Base-by-base conservation (phyloP, 345 rosid genomes). In the Acer negundo region DNA sequence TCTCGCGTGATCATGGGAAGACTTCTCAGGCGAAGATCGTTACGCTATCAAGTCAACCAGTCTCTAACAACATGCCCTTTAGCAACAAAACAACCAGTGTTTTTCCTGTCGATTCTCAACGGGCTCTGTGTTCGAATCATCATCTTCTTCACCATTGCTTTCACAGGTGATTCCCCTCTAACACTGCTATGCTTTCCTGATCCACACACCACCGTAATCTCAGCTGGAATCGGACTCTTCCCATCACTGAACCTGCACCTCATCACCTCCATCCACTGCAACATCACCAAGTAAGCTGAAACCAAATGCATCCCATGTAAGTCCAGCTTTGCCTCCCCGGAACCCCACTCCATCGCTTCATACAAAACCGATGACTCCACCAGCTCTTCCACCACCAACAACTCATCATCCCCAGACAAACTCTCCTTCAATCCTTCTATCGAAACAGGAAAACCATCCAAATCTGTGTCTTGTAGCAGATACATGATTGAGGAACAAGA, bases 251-350 rank as follows among this genome's bases (percentile, higher is more conserved):
- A 86, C 84, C 89, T 88, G 58, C 31, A 0, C 68, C 80, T 81
- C 80, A 84, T 83, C 86, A 88, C 90, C 72, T 90, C 89, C 82
- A 89, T 86, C 99, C 99, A 93, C 71, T 86, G 87, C 70, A 95
- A 42, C 86, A 88, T 75, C 76, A 90, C 86, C 86, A 92, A 62
- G 79, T 93, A 95, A 19, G 98, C 90, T 2, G 97, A 75, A 69
- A 88, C 84, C 40, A 83, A 78, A 78, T 93, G 94, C 96, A 92
- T 89, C 44, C 98, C 96, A 79, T 95, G 99, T 77, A 95, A 85
- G 78, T 95, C 97, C 88, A 95, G 53, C 85, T 93, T 93, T 16
- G 78, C 85, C 55, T 92, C 96, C 22, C 55, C 77, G 2, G 78
- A 69, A 69, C 71, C 76, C 94, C 94, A 90, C 78, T 80, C 85